Percentiles rank a stretch among this genome's conserved stretches.
phyloP scores from a whole-genome alignment of 2,329 filamentous ascomycete species.

The Huntiella bhutanensis region DNA sequence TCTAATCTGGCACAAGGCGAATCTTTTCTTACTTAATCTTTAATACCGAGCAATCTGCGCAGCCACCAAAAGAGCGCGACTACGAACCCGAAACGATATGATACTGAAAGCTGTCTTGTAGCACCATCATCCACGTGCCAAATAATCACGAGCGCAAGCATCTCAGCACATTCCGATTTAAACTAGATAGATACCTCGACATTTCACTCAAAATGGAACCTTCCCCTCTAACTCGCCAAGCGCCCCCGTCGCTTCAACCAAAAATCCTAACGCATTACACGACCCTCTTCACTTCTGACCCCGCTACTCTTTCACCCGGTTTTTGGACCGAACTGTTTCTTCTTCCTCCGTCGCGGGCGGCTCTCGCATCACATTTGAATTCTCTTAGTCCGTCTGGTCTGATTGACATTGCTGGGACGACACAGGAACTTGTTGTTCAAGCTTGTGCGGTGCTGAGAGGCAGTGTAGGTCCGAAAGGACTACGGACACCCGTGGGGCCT shows the following conservation, averaged over 20 bases:
- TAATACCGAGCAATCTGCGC: too few relatives aligned
- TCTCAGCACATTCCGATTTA: too few relatives aligned
- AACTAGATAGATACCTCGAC: too few relatives aligned
- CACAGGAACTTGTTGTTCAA: constrained; percentile 57
- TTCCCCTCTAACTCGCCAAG: constrained; percentile 85
- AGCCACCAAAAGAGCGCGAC: neutral
- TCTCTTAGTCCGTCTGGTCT: constrained; percentile 56
- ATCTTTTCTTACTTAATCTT: too few relatives aligned
- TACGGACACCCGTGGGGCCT: constrained; percentile 34
- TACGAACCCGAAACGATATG: too few relatives aligned
- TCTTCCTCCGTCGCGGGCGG: constrained; percentile 54
- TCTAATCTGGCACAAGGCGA: too few relatives aligned
- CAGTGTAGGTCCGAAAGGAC: constrained; percentile 18
- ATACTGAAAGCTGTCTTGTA: too few relatives aligned
- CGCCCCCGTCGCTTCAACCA: constrained; percentile 78
- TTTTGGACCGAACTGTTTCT: constrained; percentile 97
- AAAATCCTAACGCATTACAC: constrained; percentile 89
- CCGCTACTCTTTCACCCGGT: constrained; percentile 47
- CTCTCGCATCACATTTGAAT: constrained; percentile 50
- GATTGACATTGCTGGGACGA: constrained; percentile 57
- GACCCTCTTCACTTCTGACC: constrained; percentile 44
- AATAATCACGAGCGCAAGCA: neutral
- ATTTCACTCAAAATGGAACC: constrained; percentile 45
- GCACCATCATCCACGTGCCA: neutral
- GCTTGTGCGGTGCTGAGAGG: constrained; percentile 34